Conservation (phyloP, 2,329 filamentous ascomycete species). For the Apiospora sp. region DNA sequence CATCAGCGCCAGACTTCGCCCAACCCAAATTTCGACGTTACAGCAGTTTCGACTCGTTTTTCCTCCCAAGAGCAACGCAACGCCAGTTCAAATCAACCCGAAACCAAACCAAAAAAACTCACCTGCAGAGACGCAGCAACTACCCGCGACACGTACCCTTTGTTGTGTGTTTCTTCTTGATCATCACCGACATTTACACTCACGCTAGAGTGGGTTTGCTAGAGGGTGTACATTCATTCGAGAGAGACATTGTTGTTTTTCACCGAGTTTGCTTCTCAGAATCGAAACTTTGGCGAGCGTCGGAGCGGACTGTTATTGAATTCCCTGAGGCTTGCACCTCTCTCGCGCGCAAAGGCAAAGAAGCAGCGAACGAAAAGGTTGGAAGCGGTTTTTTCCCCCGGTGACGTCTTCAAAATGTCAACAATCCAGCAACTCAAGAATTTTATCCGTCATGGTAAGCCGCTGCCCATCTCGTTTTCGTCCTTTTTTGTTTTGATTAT, state of each 20-base stretch:
- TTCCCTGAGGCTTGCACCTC: constrained; percentile 20
- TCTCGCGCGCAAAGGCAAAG: constrained; percentile 9
- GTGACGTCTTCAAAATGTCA: constrained; percentile 55
- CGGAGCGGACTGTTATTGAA: constrained; percentile 12
- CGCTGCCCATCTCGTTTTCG: constrained; percentile 18
- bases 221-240: neutral
- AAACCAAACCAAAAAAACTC: neutral
- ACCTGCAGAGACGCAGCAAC: constrained; percentile 1
- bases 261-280: neutral
- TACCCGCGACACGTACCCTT: constrained; percentile 8
- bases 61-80: constrained; percentile 12
- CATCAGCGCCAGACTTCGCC: constrained; percentile 18
- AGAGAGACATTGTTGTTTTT: constrained; percentile 12
- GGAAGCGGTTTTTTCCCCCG: constrained; percentile 1
- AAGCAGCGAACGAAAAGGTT: constrained; percentile 23
- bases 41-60: constrained; percentile 15
- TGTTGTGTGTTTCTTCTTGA: neutral
- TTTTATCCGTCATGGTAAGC: constrained; percentile 88
- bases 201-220: constrained; percentile 18
- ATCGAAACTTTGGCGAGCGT: constrained; percentile 18
- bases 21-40: constrained; percentile 19
- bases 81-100: constrained; percentile 13
- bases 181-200: neutral
- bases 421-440: constrained; percentile 97
- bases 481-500: constrained; percentile 22